Conservation (phyloP, 192 early-diverging fungal genomes). For the Obelidium mucronatum region DNA sequence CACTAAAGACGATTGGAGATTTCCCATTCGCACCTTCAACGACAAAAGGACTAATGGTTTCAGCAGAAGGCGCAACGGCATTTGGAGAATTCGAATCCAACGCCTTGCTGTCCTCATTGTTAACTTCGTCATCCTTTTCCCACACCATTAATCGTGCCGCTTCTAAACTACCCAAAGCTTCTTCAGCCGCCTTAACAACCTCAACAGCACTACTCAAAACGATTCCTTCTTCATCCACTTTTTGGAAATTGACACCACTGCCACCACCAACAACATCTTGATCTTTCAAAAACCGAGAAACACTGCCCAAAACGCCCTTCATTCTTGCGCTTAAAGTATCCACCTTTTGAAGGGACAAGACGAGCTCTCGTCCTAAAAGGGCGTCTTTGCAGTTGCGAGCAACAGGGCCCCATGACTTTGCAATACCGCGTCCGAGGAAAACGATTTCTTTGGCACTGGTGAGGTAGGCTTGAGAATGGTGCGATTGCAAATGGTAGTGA, state of each 20-base stretch:
- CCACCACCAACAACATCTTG: slow-evolving; percentile 12
- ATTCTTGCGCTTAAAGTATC: slow-evolving; percentile 33
- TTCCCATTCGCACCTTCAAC: not conserved
- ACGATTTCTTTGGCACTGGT: slow-evolving; percentile 33
- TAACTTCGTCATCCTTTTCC: slow-evolving; percentile 16
- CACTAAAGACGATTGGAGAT: slow-evolving; percentile 12
- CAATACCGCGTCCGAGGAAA: slow-evolving; percentile 36
- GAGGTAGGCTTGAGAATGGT: slow-evolving; percentile 27
- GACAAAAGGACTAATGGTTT: not conserved
- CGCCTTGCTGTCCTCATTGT: not conserved
- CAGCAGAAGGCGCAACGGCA: not conserved
- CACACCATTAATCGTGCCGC: slow-evolving; percentile 34
- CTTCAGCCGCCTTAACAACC: slow-evolving; percentile 38
- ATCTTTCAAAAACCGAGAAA: not conserved
- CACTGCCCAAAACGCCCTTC: slow-evolving; percentile 24
- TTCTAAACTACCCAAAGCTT: slow-evolving; percentile 34
- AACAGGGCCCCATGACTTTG: slow-evolving; percentile 35
- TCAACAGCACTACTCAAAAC: slow-evolving; percentile 34
- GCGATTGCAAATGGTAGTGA: too few species aligned
- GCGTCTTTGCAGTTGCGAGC: slow-evolving; percentile 29
- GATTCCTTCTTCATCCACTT: slow-evolving; percentile 34
- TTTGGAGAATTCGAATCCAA: not conserved
- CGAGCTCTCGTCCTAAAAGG: not conserved
- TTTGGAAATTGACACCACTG: too few species aligned
- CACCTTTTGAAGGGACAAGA: slow-evolving; percentile 21